A percentile compares a stretch with the other conserved stretches of the same genome.
These are phyloP conservation scores for Pichia exigua DNA, from an alignment of 805 yeast species.

Conservation along the genomic window DNA sequence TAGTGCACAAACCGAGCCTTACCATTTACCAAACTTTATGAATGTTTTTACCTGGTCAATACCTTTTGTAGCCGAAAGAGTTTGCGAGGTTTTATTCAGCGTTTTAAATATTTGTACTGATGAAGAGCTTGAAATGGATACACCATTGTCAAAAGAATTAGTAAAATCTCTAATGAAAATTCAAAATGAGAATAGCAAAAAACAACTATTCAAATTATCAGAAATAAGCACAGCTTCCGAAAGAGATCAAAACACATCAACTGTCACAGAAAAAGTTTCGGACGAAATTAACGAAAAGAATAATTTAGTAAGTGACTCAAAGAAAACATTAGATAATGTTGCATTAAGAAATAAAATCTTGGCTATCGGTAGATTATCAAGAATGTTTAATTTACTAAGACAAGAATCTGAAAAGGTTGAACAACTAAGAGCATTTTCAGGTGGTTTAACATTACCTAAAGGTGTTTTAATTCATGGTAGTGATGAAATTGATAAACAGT, in stretches of 20 bases:
- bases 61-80: slow-evolving; percentile 95
- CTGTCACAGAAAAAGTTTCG: neutral
- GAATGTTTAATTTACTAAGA: slow-evolving; percentile 86
- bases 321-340: slow-evolving; percentile 25
- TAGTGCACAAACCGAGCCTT: slow-evolving; percentile 89
- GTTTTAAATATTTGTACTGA: slow-evolving; percentile 91
- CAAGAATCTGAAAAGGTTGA: slow-evolving; percentile 86
- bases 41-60: slow-evolving; percentile 96
- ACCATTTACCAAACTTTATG: slow-evolving; percentile 94
- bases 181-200: slow-evolving; percentile 2
- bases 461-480: slow-evolving; percentile 80
- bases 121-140: slow-evolving; percentile 80
- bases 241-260: neutral
- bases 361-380: slow-evolving; percentile 92
- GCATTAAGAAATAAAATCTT: slow-evolving; percentile 76
- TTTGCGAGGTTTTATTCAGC: slow-evolving; percentile 85
- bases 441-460: slow-evolving; percentile 67
- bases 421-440: slow-evolving; percentile 64
- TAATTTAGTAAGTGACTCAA: slow-evolving; percentile 1
- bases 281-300: neutral
- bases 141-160: slow-evolving; percentile 40
- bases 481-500: slow-evolving; percentile 66
- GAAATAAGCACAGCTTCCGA: neutral
- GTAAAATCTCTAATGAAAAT: slow-evolving; percentile 27
- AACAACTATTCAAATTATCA: neutral